Percentiles rank a stretch among this genome's conserved stretches.
Conservation (phyloP, 192 early-diverging fungal genomes). For the Gonapodya prolifera region DNA sequence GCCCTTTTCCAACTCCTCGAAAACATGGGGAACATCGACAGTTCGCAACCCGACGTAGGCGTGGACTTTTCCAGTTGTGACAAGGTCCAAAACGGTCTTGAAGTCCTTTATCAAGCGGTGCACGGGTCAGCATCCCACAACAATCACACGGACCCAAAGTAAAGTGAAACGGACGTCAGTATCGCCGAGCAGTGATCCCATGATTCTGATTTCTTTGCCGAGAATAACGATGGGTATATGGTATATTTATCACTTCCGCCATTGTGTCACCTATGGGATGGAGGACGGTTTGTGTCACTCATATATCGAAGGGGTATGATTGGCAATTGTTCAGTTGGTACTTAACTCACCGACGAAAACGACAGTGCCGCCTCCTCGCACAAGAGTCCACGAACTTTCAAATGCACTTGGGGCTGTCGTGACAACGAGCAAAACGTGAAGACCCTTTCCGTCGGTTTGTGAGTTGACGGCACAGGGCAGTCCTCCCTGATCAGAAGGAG, state of each 20-base stretch:
- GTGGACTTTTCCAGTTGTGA: neutral
- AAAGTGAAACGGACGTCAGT: neutral
- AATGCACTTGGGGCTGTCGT: neutral
- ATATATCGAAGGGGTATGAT: too few species aligned
- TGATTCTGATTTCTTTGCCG: constrained; percentile 1
- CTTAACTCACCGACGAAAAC: neutral
- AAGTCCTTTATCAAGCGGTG: neutral
- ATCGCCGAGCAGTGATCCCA: neutral
- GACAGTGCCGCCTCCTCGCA: neutral
- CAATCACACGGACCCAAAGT: too few species aligned
- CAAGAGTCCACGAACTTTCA: neutral
- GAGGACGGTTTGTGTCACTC: too few species aligned
- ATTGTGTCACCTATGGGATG: too few species aligned
- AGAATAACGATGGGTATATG: neutral
- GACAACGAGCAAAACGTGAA: neutral
- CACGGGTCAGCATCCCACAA: neutral
- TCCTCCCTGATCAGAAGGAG: too few species aligned
- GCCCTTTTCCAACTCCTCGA: neutral
- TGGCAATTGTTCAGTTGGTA: neutral
- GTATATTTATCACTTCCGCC: neutral
- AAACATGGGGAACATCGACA: neutral
- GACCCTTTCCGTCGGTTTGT: neutral
- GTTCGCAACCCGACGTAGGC: neutral
- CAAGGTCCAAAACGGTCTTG: neutral
- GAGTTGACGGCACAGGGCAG: neutral